Conservation (phyloP, 2,329 filamentous ascomycete genomes). For the Diaporthe citrichinensis region DNA sequence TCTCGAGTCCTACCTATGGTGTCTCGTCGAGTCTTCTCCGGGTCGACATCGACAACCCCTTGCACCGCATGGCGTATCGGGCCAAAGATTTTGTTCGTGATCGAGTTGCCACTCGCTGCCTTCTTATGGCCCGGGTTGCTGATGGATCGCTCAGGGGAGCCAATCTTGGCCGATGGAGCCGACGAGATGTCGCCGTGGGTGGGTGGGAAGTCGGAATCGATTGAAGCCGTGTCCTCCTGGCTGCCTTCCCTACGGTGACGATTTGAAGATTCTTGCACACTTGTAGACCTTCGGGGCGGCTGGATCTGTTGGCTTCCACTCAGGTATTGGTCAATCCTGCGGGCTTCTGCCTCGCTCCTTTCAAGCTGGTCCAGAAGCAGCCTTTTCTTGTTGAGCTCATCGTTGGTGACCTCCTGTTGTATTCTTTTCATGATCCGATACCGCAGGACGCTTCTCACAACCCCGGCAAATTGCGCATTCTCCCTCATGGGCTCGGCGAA, state of each 20-base stretch:
- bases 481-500: slow-evolving; percentile 99
- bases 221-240: slow-evolving; percentile 85
- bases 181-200: slow-evolving; percentile 82
- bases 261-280: slow-evolving; percentile 64
- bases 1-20: slow-evolving; percentile 97
- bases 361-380: slow-evolving; percentile 89
- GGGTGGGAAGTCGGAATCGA: slow-evolving; percentile 96
- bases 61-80: slow-evolving; percentile 96
- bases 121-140: slow-evolving; percentile 77
- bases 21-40: slow-evolving; percentile 91
- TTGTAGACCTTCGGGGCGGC: slow-evolving; percentile 77
- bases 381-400: slow-evolving; percentile 91
- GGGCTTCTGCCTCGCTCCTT: slow-evolving; percentile 91
- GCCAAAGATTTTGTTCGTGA: slow-evolving; percentile 94
- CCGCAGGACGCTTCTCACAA: slow-evolving; percentile 88
- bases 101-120: slow-evolving; percentile 87
- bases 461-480: slow-evolving; percentile 95
- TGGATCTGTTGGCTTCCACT: slow-evolving; percentile 77
- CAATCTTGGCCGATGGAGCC: slow-evolving; percentile 82
- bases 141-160: slow-evolving; percentile 69
- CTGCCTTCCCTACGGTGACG: slow-evolving; percentile 69
- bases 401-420: slow-evolving; percentile 96
- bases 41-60: slow-evolving; percentile 95
- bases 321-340: slow-evolving; percentile 93
- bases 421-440: slow-evolving; percentile 95